Evolutionary conservation across 2,329 filamentous ascomycete species (phyloP).

Genomic region (Paracorniculantispora psalliotae): DNA sequence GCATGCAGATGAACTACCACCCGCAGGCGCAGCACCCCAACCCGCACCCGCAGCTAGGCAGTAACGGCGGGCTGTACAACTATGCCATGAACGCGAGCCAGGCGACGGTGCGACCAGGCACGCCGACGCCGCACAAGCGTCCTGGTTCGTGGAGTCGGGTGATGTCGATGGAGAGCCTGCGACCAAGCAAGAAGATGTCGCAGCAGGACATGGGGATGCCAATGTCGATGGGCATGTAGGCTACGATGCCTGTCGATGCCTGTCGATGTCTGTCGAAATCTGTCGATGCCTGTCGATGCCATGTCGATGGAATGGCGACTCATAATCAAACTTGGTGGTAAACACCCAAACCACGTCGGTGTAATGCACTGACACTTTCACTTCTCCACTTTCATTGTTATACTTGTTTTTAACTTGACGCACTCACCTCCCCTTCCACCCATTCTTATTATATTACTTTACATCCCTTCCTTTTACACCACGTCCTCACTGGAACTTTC

Average conservation of each 20-base stretch:
- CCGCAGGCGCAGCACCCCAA: constrained; percentile 4
- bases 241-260: too few relatives aligned
- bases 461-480: neutral
- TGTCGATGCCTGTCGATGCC: too few relatives aligned
- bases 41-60: neutral
- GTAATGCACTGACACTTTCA: too few relatives aligned
- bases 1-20: constrained; percentile 13
- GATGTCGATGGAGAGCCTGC: constrained; percentile 33
- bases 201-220: constrained; percentile 23
- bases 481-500: neutral
- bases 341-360: too few relatives aligned
- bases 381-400: neutral
- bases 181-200: constrained; percentile 31
- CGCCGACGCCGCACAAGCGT: constrained; percentile 34
- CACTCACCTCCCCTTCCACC: neutral
- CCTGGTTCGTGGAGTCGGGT: constrained; percentile 35
- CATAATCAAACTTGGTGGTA: too few relatives aligned
- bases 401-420: constrained; percentile 9
- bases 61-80: constrained; percentile 11
- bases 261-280: too few relatives aligned
- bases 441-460: constrained; percentile 5
- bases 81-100: constrained; percentile 21
- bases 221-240: constrained; percentile 23
- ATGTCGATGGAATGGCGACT: too few relatives aligned
- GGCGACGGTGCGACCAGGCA: constrained; percentile 29